Evolutionary conservation across 2,329 filamentous ascomycete species (phyloP).

Genomic region (Teratosphaeria gauchensis): DNA sequence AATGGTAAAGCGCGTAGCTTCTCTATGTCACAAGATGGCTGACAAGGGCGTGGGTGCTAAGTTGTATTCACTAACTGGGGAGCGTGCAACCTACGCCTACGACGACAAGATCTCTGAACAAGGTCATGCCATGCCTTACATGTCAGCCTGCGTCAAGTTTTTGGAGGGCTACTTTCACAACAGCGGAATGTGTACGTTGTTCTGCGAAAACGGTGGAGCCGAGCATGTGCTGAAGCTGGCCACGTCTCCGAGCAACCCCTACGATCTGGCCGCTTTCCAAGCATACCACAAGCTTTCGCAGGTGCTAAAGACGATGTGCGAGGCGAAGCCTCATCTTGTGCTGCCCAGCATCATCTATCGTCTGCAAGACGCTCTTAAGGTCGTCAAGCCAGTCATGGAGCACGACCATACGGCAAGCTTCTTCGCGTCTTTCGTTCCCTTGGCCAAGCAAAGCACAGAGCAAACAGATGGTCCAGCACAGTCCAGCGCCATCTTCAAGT

Average conservation of each 20-base stretch:
- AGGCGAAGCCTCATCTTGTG: conserved; percentile 69
- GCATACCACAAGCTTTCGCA: conserved; percentile 62
- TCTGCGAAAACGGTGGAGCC: conserved; percentile 70
- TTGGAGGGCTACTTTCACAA: conserved; percentile 69
- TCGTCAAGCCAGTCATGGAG: conserved; percentile 55
- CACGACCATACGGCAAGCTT: conserved; percentile 9
- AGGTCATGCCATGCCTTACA: conserved; percentile 40
- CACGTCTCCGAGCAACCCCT: conserved; percentile 69
- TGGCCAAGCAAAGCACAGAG: conserved; percentile 46
- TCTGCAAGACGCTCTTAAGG: conserved; percentile 58
- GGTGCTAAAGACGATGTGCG: conserved; percentile 68
- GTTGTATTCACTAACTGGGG: conserved; percentile 43
- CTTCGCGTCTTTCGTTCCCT: conserved; percentile 9
- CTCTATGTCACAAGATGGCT: conserved; percentile 63
- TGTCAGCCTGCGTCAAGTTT: conserved; percentile 69
- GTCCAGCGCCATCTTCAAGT: conserved; percentile 55
- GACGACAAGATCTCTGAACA: conserved; percentile 8
- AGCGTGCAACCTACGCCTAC: conserved; percentile 6
- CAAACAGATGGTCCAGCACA: background rate
- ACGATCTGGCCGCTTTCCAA: conserved; percentile 57
- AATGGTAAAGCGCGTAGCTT: conserved; percentile 74
- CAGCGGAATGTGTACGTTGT: conserved; percentile 57
- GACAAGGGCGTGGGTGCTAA: conserved; percentile 68
- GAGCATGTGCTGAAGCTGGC: conserved; percentile 78
- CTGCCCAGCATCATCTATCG: conserved; percentile 73